Conservation (phyloP, 345 rosid genomes). For the Laguncularia racemosa region DNA sequence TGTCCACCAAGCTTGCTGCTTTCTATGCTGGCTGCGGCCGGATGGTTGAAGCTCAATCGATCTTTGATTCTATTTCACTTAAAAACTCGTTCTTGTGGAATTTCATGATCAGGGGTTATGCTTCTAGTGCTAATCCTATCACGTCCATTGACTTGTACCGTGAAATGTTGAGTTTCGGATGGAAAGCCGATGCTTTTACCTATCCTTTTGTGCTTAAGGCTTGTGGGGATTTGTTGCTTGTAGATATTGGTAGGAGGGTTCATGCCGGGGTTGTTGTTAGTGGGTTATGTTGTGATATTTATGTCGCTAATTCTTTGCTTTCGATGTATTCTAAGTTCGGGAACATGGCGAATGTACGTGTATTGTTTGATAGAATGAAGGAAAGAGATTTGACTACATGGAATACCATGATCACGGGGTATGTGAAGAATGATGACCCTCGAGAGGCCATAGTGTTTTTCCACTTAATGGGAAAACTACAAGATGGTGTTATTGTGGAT, state of each 20-base stretch:
- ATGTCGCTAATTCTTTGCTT: conserved; percentile 15
- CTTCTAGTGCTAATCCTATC: conserved; percentile 7
- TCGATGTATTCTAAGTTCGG: conserved; percentile 14
- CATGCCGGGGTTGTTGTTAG: conserved; percentile 13
- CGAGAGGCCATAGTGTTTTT: conserved; percentile 7
- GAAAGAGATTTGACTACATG: conserved; percentile 18
- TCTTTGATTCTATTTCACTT: conserved; percentile 12
- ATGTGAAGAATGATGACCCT: conserved; percentile 12
- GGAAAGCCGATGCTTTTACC: conserved; percentile 12
- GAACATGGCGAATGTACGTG: conserved; percentile 3
- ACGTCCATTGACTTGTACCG: conserved; percentile 15
- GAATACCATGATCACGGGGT: conserved; percentile 17
- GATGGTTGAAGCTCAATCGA: conserved; percentile 7
- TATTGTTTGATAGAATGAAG: conserved; percentile 24
- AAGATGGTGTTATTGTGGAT: conserved; percentile 9
- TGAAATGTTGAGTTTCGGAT: conserved; percentile 13
- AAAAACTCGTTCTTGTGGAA: conserved; percentile 26
- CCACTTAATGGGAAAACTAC: conserved; percentile 3
- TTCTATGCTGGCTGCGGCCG: conserved; percentile 19
- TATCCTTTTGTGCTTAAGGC: conserved; percentile 23
- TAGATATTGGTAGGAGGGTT: conserved; percentile 14
- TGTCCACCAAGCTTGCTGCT: conserved; percentile 17
- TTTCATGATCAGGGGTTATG: conserved; percentile 22
- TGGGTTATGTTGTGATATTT: conserved; percentile 13
- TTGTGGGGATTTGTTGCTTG: conserved; percentile 14